phyloP scores from a whole-genome alignment of 176 grass and related monocot genomes.

The Oryza punctata region DNA sequence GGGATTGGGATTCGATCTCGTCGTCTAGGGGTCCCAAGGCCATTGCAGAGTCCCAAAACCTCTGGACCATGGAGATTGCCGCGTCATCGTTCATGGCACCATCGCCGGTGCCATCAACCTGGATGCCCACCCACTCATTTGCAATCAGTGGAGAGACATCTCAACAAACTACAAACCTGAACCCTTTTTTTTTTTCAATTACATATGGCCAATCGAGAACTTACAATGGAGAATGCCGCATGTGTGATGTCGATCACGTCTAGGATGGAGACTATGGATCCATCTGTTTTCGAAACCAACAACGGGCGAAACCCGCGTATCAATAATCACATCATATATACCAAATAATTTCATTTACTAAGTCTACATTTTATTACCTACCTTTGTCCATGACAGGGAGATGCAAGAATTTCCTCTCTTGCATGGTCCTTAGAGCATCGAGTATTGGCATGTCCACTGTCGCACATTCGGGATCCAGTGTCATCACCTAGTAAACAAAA shows the following conservation, averaged over 20 bases:
- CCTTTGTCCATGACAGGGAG: slow-evolving; percentile 67
- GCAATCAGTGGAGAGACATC: not conserved
- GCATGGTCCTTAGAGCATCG: slow-evolving; percentile 75
- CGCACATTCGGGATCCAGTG: slow-evolving; percentile 70
- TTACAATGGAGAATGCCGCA: slow-evolving; percentile 62
- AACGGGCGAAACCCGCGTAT: not conserved
- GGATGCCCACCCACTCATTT: not conserved
- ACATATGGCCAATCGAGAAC: not conserved
- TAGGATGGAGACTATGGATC: slow-evolving; percentile 62
- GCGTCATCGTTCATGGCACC: slow-evolving; percentile 43
- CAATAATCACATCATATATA: not conserved
- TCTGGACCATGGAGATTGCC: slow-evolving; percentile 63
- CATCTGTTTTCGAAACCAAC: slow-evolving; percentile 7
- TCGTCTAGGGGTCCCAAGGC: slow-evolving; percentile 49
- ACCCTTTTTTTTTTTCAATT: not conserved
- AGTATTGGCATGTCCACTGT: slow-evolving; percentile 70
- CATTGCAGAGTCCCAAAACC: slow-evolving; percentile 81
- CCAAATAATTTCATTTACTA: not conserved
- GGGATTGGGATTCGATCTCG: slow-evolving; percentile 53
- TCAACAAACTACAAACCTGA: not conserved
- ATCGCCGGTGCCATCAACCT: slow-evolving; percentile 56
- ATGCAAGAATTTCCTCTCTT: slow-evolving; percentile 82
- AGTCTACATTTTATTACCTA: not conserved
- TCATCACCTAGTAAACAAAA: slow-evolving; percentile 59
- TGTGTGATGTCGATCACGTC: slow-evolving; percentile 74